Evolutionary conservation across 345 rosid genomes (phyloP).

Genomic region (Citrus unshiu): DNA sequence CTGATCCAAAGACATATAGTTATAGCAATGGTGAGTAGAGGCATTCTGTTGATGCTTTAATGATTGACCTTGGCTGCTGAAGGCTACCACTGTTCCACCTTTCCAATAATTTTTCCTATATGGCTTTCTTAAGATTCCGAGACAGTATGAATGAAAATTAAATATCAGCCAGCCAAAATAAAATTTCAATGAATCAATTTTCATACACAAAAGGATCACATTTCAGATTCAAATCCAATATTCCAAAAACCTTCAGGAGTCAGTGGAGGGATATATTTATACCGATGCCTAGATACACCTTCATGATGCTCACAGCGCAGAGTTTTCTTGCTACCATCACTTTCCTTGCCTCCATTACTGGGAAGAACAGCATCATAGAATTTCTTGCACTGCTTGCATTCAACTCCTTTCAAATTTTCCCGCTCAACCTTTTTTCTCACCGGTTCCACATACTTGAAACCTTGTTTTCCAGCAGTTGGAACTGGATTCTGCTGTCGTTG

Average conservation of each 20-base stretch:
- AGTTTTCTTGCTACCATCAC: constrained; percentile 26
- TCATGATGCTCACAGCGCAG: constrained; percentile 86
- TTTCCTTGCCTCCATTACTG: constrained; percentile 28
- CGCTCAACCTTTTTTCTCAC: constrained; percentile 78
- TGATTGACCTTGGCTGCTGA: background rate
- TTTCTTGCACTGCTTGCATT: constrained; percentile 94
- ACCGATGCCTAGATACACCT: constrained; percentile 92
- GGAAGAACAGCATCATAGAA: constrained; percentile 91
- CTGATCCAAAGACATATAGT: background rate
- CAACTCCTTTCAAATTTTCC: constrained; percentile 64
- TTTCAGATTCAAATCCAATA: constrained; percentile 92
- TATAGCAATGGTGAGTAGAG: background rate
- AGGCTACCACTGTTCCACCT: background rate
- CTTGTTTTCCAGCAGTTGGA: constrained; percentile 34
- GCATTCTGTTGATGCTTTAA: background rate
- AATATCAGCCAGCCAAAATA: background rate
- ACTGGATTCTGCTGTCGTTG: constrained; percentile 35
- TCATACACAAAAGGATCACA: constrained; percentile 35
- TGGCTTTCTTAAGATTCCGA: background rate
- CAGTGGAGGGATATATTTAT: constrained; percentile 71
- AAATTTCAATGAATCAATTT: background rate
- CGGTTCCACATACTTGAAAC: constrained; percentile 72
- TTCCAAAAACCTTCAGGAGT: constrained; percentile 98
- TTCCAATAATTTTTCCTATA: background rate
- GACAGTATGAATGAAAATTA: background rate